phyloP scores from a whole-genome alignment of 139 green algal species.

The Mesotaenium endlicherianum region DNA sequence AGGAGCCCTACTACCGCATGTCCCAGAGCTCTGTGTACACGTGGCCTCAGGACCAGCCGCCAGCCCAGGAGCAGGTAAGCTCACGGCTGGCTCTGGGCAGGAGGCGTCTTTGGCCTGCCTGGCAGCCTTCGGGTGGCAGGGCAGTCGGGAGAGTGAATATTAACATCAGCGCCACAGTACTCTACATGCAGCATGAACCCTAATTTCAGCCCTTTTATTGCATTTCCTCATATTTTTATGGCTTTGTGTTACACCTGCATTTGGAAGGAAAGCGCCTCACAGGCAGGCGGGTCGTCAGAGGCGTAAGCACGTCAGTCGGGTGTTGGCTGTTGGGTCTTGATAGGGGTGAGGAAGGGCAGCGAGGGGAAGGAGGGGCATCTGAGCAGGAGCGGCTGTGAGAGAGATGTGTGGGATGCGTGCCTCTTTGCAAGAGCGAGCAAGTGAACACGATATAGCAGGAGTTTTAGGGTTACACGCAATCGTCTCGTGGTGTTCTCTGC shows the following conservation, averaged over 20 bases:
- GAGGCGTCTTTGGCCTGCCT: not conserved
- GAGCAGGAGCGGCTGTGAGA: not conserved
- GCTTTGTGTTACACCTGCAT: too few species aligned
- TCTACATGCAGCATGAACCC: not conserved
- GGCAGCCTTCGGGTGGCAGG: not conserved
- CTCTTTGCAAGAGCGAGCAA: not conserved
- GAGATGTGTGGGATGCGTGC: not conserved
- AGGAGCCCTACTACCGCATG: slow-evolving; percentile 42
- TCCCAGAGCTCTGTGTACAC: not conserved
- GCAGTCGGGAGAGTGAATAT: not conserved
- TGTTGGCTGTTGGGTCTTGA: not conserved
- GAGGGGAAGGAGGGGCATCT: not conserved
- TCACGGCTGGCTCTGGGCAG: slow-evolving; percentile 1
- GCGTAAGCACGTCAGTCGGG: too few species aligned
- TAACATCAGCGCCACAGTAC: not conserved
- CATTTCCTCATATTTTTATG: too few species aligned
- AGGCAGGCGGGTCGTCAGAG: too few species aligned
- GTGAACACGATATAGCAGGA: too few species aligned
- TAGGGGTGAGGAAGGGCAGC: not conserved
- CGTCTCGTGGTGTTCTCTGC: too few species aligned
- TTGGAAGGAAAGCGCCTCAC: too few species aligned
- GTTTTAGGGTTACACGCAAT: too few species aligned
- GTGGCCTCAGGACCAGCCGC: slow-evolving; percentile 29
- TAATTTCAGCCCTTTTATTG: too few species aligned
- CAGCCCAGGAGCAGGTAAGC: not conserved